Percentiles rank a stretch among this genome's conserved stretches.
These are phyloP conservation scores for Cyberlindnera mrakii DNA, from an alignment of 805 yeast genomes.

Conservation along the genomic window DNA sequence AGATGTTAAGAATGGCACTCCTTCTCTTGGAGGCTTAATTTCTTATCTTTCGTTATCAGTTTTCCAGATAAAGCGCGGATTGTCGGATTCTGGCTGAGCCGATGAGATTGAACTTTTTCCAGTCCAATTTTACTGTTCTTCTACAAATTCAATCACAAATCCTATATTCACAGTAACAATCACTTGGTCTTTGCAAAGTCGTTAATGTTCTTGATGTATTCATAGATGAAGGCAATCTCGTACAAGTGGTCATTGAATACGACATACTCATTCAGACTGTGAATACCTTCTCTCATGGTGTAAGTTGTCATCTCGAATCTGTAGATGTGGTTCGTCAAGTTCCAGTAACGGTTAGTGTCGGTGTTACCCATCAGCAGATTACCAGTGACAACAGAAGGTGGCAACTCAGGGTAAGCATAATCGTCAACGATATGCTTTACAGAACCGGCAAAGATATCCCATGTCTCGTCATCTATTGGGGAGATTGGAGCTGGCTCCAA, in stretches of 20 bases:
- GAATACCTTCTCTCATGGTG: slow-evolving; percentile 33
- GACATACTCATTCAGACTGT: slow-evolving; percentile 53
- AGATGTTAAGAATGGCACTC: no score
- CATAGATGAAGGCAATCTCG: slow-evolving; percentile 43
- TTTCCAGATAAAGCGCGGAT: no score
- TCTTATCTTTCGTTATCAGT: no score
- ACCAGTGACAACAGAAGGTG: slow-evolving; percentile 43
- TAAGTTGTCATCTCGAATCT: slow-evolving; percentile 48
- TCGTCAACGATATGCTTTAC: slow-evolving; percentile 15
- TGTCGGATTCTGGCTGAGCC: no score
- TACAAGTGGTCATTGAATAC: slow-evolving; percentile 48
- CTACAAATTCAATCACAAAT: no score
- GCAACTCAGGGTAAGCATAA: slow-evolving; percentile 27
- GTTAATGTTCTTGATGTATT: slow-evolving; percentile 40
- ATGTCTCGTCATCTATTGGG: slow-evolving; percentile 9
- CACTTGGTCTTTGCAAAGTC: slow-evolving; percentile 4
- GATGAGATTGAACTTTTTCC: no score
- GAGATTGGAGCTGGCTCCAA: slow-evolving; percentile 15
- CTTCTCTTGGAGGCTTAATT: no score
- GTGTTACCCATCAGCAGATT: slow-evolving; percentile 62
- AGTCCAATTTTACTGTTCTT: no score
- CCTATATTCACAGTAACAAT: not conserved
- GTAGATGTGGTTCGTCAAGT: slow-evolving; percentile 52
- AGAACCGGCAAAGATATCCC: slow-evolving; percentile 18
- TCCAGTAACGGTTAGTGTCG: slow-evolving; percentile 64